Base-by-base conservation (phyloP, 139 green algal genomes). In the Chlorella sp. region DNA sequence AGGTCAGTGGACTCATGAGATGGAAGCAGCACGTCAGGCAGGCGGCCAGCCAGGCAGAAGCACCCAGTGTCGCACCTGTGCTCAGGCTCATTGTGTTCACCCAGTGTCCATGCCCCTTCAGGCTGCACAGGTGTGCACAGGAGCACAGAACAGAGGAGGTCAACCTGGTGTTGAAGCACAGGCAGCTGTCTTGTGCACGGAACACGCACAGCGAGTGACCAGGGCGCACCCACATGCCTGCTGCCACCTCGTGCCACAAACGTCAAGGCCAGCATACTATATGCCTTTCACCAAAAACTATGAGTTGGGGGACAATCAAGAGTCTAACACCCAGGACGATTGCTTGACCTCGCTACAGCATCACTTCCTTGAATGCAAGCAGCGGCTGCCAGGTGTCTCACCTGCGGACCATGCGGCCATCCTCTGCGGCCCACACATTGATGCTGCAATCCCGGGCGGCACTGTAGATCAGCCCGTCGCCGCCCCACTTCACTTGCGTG, bases 51-150 rank as follows among this genome's bases (percentile, higher is more conserved):
- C 71, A 78, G 12, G 71, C 71, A 39, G 32, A 22, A 34, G 30
- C 71, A 40, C 14, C 3, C 30, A 40, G 4, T 83, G 1, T 21
- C 80, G 28, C 16, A 86, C 82, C 82, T 75, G 94, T 95, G 88
- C 92, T 97, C 7, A 99, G 92, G 77, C 97, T 97, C 80, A 99
- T 93, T 7, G 96, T 98, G 94, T 99, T 99, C 76, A 99, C 98
- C 97, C 97, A 99, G 94, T 99, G 98, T 4, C 94, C 98, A 85
- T 99, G 98, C 19, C 97, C 98, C 88, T 96, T 96, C 1, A 99
- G 92, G 37, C 92, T 93, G 21, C 93, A 91, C 22, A 98, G 90
- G 39, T 97, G 48, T 1, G 64, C 21, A 71, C 2, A 32, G 64
- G 22, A 36, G 71, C 15, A 83, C 39, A 42, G 42, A 42, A 2